Base-by-base conservation (phyloP, 371 early-diverging fungal species). In the Syncephalis fuscata region DNA sequence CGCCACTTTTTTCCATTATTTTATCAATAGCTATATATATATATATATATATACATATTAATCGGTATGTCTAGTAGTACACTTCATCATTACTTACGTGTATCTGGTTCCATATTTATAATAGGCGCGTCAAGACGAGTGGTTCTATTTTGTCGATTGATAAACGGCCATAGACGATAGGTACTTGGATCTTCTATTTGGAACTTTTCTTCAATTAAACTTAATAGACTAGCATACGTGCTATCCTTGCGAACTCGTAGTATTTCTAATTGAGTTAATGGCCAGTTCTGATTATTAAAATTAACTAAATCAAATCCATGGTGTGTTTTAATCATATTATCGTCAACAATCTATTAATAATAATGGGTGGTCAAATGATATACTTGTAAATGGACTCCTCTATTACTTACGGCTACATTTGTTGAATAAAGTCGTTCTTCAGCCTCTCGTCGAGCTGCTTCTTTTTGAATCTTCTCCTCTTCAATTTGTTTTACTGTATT, bases 271-370 rank as follows among this genome's bases (percentile, higher is more conserved):
- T 4, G 32, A 32, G 7, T 32, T 4, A 32, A 11, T 7, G 32
- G 32, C 32, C 32, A 32, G 11, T 32, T 32, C 32, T 54, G 59
- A 51, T 74, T 73, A 42, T 77, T 77, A 58, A 80, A 80, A 50
- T 74, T 68, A 55, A 77, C 76, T 27, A 92, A 61, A 50, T 92
- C 92, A 57, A 86, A 89, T 26, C 84, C 88, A 52, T 76, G 73
- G 57, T 91, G 83, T 2, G 59, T 51, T 37, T 49, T 50, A 48
- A 87, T 75, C n/a, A 68, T 62, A 1, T 66, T 63, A 47, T 82
- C 79, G 20, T 77, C 71, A 2, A 85, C 58, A 7, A 86, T 60
- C 65, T 70, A 54, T 24, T 21, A 24, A 50, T 20, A 20, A 44
- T 39, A 11, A 11, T 44, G 45, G 26, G 26, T 15, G 24, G 17